Conservation (phyloP, 495 filamentous ascomycete genomes). For the Tuber melanosporum region DNA sequence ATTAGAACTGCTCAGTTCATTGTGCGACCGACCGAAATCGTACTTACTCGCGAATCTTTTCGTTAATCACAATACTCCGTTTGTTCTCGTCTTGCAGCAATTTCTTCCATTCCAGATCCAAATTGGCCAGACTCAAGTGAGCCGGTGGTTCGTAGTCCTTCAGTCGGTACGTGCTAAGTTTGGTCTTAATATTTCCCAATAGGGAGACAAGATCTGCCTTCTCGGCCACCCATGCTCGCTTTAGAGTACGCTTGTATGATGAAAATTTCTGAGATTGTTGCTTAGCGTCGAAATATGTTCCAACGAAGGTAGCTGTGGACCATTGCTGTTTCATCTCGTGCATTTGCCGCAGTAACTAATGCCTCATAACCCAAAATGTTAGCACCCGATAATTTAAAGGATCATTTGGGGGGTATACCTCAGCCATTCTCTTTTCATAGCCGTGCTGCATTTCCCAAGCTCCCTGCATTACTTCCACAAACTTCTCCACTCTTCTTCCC, state of each 20-base stretch:
- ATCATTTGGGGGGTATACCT: conserved; percentile 18
- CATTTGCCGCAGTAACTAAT: conserved; percentile 61
- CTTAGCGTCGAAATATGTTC: conserved; percentile 90
- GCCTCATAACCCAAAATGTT: conserved; percentile 27
- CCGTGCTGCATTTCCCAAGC: conserved; percentile 98
- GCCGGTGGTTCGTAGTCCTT: conserved; percentile 82
- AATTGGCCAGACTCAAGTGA: conserved; percentile 67
- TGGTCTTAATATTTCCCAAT: conserved; percentile 98
- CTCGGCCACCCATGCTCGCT: conserved; percentile 92
- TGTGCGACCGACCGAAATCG: background rate
- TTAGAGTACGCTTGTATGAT: conserved; percentile 77
- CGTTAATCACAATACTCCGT: conserved; percentile 87
- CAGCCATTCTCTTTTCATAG: conserved; percentile 82
- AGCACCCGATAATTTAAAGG: background rate
- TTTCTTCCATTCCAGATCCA: conserved; percentile 73
- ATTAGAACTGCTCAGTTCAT: background rate
- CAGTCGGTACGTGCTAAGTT: conserved; percentile 87
- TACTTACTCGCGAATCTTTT: conserved; percentile 84
- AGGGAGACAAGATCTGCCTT: conserved; percentile 90
- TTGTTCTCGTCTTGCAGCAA: conserved; percentile 75
- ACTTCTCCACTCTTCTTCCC: conserved; percentile 92
- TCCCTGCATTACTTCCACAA: conserved; percentile 97
- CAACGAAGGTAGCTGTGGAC: conserved; percentile 73
- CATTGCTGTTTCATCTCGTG: conserved; percentile 64
- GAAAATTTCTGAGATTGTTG: conserved; percentile 73